Base-by-base conservation (phyloP, 164 flowering plant species). In the Berberis thunbergii region DNA sequence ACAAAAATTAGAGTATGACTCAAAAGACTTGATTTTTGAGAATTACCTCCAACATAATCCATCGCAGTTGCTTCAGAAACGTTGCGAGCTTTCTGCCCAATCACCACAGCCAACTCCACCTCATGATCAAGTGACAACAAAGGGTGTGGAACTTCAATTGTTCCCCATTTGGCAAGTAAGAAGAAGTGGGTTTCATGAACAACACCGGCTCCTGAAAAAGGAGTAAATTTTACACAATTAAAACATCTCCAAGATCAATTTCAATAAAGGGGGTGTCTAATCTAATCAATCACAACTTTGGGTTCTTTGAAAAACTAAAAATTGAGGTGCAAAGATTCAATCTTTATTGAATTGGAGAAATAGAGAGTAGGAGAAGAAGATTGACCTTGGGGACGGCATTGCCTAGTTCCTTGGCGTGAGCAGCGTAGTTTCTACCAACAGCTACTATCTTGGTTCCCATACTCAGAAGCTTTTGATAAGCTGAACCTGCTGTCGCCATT, bases 321-420 rank as follows among this genome's bases (percentile, higher is more conserved):
- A 26, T 26, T 26, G 26, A 26, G 26, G 26, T 26, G 26, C 26
- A 26, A 26, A 26, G 26, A 26, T 5, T 41, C 6, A 57, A 57
- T 40, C 60, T 57, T 4, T 3, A 57, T 5, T 40, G 3, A 3
- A 13, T 6, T 1, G 4, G 10, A 48, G 3, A 48, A 11, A 13
- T 55, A 55, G 7, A 55, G 56, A 48, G 62, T 58, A 54, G 41
- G 11, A 8, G 41, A 49, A 54, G 13, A 43, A 4, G 10, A 48
- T 52, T 5, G 11, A 90, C 97, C 92, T 87, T 94, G 43, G 99
- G 97, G 12, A 91, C 86, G 67, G 97, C 91, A 84, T 89, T 91
- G 71, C 99, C 99, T 63, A 94, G 93, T 62, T 94, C 99, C 70
- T 84, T 91, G 71, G 99, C 99, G 74, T 94, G 99, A 63, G 97